Percentiles rank a stretch among this genome's conserved stretches.
phyloP scores from a whole-genome alignment of 306 rosid genomes.

The Gleditsia sinensis region DNA sequence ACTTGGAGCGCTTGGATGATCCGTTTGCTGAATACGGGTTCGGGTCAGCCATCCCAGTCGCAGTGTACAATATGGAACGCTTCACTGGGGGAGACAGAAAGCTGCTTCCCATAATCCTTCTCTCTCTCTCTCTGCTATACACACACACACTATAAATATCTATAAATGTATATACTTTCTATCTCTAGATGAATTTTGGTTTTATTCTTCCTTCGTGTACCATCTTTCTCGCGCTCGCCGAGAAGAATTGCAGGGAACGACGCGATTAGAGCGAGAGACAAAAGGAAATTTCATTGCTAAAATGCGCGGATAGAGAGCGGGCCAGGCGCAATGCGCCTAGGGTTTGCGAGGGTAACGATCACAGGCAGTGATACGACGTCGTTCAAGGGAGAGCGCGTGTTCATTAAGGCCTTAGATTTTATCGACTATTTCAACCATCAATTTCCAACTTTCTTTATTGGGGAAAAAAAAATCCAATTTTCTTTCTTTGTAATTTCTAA shows the following conservation, averaged over 20 bases:
- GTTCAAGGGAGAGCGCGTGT: background rate
- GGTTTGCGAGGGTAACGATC: background rate
- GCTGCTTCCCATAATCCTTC: conserved; percentile 68
- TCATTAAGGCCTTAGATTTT: too few species aligned
- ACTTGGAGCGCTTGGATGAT: conserved; percentile 66
- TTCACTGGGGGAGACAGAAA: conserved; percentile 68
- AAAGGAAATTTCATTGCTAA: conserved; percentile 9
- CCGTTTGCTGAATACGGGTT: conserved; percentile 45
- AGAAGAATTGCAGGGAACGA: background rate
- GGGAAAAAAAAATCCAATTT: too few species aligned
- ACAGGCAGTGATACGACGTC: background rate
- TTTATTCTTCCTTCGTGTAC: background rate
- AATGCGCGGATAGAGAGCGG: conserved; percentile 24
- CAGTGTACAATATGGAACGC: conserved; percentile 47
- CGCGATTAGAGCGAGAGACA: background rate
- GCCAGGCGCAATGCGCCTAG: conserved; percentile 11
- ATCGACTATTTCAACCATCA: too few species aligned
- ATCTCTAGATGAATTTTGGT: background rate
- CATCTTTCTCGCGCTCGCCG: background rate
- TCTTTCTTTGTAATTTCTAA: too few species aligned
- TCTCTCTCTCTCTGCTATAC: background rate
- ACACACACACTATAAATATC: background rate
- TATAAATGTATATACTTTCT: background rate
- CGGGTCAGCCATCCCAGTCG: conserved; percentile 45
- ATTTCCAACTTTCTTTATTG: too few species aligned